Conservation (phyloP, 306 rosid species). For the Quercus ilex region DNA sequence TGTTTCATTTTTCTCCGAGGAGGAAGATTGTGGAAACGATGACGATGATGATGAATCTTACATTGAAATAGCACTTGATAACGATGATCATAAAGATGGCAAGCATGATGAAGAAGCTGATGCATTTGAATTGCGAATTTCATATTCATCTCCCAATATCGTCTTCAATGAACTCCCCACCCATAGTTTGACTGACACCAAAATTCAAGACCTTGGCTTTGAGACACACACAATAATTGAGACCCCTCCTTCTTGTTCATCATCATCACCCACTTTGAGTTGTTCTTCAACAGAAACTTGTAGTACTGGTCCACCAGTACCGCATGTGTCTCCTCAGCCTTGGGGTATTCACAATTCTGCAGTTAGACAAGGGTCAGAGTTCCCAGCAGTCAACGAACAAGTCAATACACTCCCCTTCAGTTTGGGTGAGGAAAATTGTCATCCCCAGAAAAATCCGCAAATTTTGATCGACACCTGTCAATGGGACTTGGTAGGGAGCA, state of each 20-base stretch:
- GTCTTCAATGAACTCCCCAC: background rate
- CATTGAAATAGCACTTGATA: conserved; percentile 44
- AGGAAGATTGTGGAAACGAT: background rate
- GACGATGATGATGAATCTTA: conserved; percentile 30
- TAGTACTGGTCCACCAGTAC: background rate
- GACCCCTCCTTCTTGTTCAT: background rate
- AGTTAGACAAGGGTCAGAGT: too few species aligned
- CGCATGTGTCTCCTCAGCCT: background rate
- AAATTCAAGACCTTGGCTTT: background rate
- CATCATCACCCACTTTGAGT: background rate
- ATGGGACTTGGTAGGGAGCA: background rate
- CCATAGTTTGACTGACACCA: background rate
- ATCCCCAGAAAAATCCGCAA: background rate
- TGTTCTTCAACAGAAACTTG: conserved; percentile 1
- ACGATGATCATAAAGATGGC: background rate
- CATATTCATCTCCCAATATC: conserved; percentile 42
- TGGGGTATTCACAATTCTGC: too few species aligned
- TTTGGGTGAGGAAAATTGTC: background rate
- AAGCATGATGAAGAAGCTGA: background rate
- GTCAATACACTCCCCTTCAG: too few species aligned
- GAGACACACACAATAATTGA: background rate
- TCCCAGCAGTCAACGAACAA: too few species aligned
- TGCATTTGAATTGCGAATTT: conserved; percentile 37
- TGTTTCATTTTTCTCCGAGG: conserved; percentile 14
- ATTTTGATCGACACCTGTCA: background rate